Evolutionary conservation across 2,329 filamentous ascomycete genomes (phyloP).

Genomic region (Paracamarosporium sp.): DNA sequence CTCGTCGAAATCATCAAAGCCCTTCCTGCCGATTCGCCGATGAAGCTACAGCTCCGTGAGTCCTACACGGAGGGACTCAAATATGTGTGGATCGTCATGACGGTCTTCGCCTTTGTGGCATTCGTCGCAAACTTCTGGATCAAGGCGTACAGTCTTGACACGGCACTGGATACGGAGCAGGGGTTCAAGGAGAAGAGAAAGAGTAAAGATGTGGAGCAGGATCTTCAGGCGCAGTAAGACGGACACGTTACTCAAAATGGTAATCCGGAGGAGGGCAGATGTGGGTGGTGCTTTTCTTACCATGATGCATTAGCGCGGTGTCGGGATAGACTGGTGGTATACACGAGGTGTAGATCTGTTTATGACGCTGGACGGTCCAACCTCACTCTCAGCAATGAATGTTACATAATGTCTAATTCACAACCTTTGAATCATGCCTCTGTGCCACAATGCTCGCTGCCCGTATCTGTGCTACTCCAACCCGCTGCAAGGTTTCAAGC

Average conservation of each 20-base stretch:
- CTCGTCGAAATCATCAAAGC: slow-evolving; percentile 65
- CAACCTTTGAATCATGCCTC: background rate
- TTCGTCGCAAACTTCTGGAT: slow-evolving; percentile 61
- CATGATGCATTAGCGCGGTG: slow-evolving; percentile 16
- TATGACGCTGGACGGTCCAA: background rate
- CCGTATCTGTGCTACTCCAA: slow-evolving; percentile 11
- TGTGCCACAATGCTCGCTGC: background rate
- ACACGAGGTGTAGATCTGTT: background rate
- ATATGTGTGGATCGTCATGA: slow-evolving; percentile 64
- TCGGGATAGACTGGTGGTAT: slow-evolving; percentile 14
- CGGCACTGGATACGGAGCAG: slow-evolving; percentile 56
- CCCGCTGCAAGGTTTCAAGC: background rate
- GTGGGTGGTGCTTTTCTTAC: background rate
- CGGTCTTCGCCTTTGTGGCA: slow-evolving; percentile 59
- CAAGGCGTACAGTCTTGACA: slow-evolving; percentile 54
- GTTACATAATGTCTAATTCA: slow-evolving; percentile 3
- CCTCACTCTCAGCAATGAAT: slow-evolving; percentile 4
- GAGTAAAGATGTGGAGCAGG: slow-evolving; percentile 29
- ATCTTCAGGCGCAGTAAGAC: slow-evolving; percentile 12
- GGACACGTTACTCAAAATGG: background rate
- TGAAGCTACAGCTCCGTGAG: slow-evolving; percentile 51
- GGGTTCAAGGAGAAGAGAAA: slow-evolving; percentile 51
- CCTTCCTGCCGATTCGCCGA: slow-evolving; percentile 54
- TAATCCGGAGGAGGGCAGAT: background rate
- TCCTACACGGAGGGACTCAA: slow-evolving; percentile 63